phyloP scores from a whole-genome alignment of 1,284 basidiomycete genomes.

The Fomitopsis palustris region DNA sequence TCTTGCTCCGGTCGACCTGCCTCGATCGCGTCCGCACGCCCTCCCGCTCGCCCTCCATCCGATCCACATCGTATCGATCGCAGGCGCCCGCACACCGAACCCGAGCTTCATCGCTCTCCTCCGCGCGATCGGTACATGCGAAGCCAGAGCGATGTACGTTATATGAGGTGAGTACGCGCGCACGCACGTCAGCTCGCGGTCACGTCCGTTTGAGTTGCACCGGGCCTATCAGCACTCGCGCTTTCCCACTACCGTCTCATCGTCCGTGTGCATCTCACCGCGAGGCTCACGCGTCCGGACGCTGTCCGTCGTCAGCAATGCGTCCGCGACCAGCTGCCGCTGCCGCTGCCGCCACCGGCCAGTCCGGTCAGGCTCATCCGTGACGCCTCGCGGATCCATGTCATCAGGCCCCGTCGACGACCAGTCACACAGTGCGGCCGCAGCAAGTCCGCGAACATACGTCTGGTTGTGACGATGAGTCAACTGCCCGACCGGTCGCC shows the following conservation, averaged over 20 bases:
- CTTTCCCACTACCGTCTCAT: neutral
- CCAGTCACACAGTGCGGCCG: neutral
- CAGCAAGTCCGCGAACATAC: conserved; percentile 1
- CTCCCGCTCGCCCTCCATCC: neutral
- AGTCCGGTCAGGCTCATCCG: neutral
- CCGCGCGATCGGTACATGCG: neutral
- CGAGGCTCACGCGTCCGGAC: neutral
- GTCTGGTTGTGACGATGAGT: neutral
- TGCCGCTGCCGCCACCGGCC: neutral
- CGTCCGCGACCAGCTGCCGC: neutral
- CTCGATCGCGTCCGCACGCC: neutral
- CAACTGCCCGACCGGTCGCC: neutral
- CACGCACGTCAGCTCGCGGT: neutral
- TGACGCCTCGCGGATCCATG: neutral
- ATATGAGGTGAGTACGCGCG: neutral
- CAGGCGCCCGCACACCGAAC: neutral
- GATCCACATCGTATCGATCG: conserved; percentile 1
- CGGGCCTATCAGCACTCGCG: neutral
- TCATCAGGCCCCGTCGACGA: conserved; percentile 1
- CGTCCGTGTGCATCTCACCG: neutral
- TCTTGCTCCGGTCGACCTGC: neutral
- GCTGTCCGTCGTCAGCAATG: neutral
- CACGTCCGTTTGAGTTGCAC: neutral
- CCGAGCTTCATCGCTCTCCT: neutral
- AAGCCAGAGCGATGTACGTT: neutral